Evolutionary conservation across 2,329 filamentous ascomycete genomes (phyloP), one percentile per base, ranked within the genome.

Genomic region (Thermoascus crustaceus): DNA sequence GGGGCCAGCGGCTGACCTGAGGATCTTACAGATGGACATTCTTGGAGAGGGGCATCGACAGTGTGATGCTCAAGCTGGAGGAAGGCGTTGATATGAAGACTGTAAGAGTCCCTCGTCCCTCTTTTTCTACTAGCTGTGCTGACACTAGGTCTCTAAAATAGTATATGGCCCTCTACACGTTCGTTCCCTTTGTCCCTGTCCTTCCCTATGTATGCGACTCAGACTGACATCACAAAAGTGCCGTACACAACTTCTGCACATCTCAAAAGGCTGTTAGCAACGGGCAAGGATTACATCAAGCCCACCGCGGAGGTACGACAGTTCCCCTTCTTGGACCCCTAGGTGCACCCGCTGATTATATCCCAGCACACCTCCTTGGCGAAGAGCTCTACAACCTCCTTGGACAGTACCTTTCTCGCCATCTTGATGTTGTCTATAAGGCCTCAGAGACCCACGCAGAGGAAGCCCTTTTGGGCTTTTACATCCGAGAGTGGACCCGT

Each of bases 81-180:
- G 82, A 86, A 47, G 91, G 91, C 42, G 84, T 98, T 65, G 88
- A 95, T 55, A 87, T 96, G 80, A 78, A 82, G 51, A 89, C 85
- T 50, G 80, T 84, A 68, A 54, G 76, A 57, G 22, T 9, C 20
- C 30, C 34, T 32, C 36, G 4, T 23, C 30, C 10, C 22, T 27
- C 17, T 42, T 16, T 9, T 29, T 19, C 9, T 23, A 4, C 4
- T 11, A 23, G 18, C 17, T 35, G 31, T 21, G 6, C 20, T 19
- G 7, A 19, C 6, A 32, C 42, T 34, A 38, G 39, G 14, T 24
- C 31, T 42, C 38, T 19, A 30, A 21, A 42, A 17, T 56, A 82
- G 72, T 96, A 96, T 66, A 95, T 96, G 89, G 86, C 85, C 38
- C 79, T 95, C 41, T 96, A 96, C 66, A 95, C 89, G 82, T 86